Conservation (phyloP, 371 early-diverging fungal species). For the Mucor racemosus region DNA sequence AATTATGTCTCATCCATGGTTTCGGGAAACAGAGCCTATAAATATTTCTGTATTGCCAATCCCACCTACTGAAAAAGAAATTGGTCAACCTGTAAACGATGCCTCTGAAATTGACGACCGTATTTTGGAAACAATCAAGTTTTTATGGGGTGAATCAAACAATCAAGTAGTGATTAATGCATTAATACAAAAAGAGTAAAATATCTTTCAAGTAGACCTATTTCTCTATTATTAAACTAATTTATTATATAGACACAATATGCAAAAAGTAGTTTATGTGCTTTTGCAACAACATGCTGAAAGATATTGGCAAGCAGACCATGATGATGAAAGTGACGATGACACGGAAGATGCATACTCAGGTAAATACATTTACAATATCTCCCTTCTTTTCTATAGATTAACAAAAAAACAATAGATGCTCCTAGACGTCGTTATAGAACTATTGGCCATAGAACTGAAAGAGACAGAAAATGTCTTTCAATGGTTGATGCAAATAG, state of each 20-base stretch:
- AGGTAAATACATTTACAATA: conserved; percentile 15
- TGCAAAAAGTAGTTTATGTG: conserved; percentile 60
- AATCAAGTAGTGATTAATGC: conserved; percentile 45
- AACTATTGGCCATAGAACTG: conserved; percentile 36
- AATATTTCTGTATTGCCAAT: conserved; percentile 43
- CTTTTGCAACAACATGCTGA: conserved; percentile 53
- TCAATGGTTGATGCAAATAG: conserved; percentile 38
- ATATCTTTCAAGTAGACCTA: conserved; percentile 1
- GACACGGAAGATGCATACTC: conserved; percentile 24
- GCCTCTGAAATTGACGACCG: conserved; percentile 53
- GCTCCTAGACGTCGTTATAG: conserved; percentile 36
- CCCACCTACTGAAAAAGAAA: conserved; percentile 47
- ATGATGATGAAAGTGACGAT: conserved; percentile 43
- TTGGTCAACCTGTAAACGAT: conserved; percentile 42
- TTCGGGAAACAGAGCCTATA: conserved; percentile 38
- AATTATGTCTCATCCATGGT: conserved; percentile 54
- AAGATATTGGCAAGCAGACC: conserved; percentile 53
- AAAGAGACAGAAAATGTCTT: conserved; percentile 40
- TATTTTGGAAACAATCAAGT: conserved; percentile 48
- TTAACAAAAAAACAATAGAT: conserved; percentile 7
- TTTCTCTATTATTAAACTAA: neutral
- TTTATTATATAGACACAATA: conserved; percentile 42
- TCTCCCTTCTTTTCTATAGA: neutral
- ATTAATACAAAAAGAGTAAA: conserved; percentile 50
- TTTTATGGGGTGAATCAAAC: conserved; percentile 49